Percentiles rank a stretch among this genome's conserved stretches.
Evolutionary conservation across 1,139 yeast genomes (phyloP).

Genomic region (Scheffersomyces segobiensis): DNA sequence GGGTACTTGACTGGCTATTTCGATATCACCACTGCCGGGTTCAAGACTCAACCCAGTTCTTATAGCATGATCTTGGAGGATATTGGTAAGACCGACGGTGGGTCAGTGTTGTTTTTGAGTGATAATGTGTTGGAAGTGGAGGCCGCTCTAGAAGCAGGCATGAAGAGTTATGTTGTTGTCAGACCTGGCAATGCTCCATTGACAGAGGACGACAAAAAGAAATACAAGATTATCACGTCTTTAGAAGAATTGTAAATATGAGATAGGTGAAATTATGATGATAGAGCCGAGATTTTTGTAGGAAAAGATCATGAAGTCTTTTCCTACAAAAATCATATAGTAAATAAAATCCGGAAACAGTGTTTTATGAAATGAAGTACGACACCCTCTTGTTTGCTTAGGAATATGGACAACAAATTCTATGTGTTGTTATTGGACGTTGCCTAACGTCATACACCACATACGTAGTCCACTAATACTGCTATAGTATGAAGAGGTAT

Average conservation of each 20-base stretch:
- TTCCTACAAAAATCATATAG: not conserved
- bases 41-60: constrained; percentile 58
- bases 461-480: no score
- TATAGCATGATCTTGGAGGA: constrained; percentile 56
- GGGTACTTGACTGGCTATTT: constrained; percentile 63
- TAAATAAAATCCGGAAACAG: no score
- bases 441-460: no score
- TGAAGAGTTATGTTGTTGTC: constrained; percentile 57
- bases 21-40: constrained; percentile 85
- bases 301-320: no score
- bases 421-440: no score
- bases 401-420: no score
- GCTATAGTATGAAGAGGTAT: no score
- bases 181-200: constrained; percentile 77
- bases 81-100: constrained; percentile 33
- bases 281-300: not conserved
- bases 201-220: constrained; percentile 24
- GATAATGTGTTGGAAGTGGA: constrained; percentile 69
- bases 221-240: constrained; percentile 2
- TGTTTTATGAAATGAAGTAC: no score
- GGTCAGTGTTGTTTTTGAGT: constrained; percentile 62
- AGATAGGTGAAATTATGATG: not conserved
- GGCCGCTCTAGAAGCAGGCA: constrained; percentile 72
- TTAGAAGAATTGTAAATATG: constrained; percentile 1
- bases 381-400: no score